Base-by-base conservation (phyloP, 129 eudicot species). In the Centaurea solstitialis region DNA sequence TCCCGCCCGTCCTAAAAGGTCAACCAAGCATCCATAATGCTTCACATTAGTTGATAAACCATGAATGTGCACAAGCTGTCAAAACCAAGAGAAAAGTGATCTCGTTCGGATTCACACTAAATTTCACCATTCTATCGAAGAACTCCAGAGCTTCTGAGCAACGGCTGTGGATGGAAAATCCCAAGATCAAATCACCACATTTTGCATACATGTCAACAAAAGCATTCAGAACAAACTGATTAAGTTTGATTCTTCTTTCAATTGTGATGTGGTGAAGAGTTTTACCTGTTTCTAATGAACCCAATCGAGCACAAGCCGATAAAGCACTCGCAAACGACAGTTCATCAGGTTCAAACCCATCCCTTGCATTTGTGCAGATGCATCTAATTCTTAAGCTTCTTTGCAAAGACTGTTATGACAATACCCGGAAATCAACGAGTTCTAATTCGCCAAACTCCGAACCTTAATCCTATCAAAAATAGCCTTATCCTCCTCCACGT, bases 141-240 rank as follows among this genome's bases (percentile, higher is more conserved):
- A 85, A 72, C 4, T 85, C 83, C 43, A 90, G 72, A 38, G 91
- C 93, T 75, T 80, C 88, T 76, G 76, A 37, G 77, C 88, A 87
- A 12, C 79, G 73, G 17, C 94, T n/a, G n/a, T n/a, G n/a, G n/a
- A n/a, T n/a, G n/a, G n/a, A n/a, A n/a, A n/a, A n/a, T n/a, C n/a
- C n/a, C n/a, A n/a, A n/a, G n/a, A n/a, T n/a, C 73, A 90, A 75
- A 78, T 90, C 91, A 57, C 91, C 91, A 68, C 89, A 90, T 76
- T 90, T 90, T 38, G 91, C 90, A 62, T 90, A 90, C 94, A 90
- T 90, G 84, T 87, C 91, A 33, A 86, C 85, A 50, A 90, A 83
- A 35, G 82, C 88, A 30, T 87, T 87, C 2, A 87, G 28, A 83
- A 85, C 80, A 69, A 73, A 90, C 13, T 87, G 88, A 73, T 90